Conservation (phyloP, 75 land plant genomes). For the Picea sitchensis region DNA sequence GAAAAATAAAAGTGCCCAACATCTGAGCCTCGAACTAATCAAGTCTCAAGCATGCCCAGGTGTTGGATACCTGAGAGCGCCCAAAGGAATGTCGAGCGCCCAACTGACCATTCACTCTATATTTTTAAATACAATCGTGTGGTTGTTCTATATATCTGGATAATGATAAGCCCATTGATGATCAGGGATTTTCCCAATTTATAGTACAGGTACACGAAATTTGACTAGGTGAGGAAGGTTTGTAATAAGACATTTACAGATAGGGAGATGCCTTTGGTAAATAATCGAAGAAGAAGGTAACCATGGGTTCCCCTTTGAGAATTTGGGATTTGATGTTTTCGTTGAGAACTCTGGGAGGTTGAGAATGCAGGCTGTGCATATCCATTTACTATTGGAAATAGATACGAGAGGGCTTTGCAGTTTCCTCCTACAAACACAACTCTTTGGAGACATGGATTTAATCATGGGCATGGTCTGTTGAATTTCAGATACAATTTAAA, state of each 20-base stretch:
- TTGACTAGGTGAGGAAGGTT: conserved; percentile 16
- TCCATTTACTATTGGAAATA: conserved; percentile 39
- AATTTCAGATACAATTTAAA: conserved; percentile 56
- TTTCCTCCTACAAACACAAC: not conserved
- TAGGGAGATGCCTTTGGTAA: conserved; percentile 1
- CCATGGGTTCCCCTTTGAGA: conserved; percentile 40
- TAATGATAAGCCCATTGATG: too few species aligned
- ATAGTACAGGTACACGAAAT: conserved; percentile 52
- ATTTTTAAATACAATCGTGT: too few species aligned
- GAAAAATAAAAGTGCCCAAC: too few species aligned
- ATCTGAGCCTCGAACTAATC: too few species aligned
- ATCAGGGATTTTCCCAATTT: conserved; percentile 7
- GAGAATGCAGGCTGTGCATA: conserved; percentile 15
- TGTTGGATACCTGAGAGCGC: too few species aligned
- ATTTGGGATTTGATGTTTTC: conserved; percentile 48
- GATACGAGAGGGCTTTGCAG: conserved; percentile 11
- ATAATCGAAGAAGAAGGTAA: conserved; percentile 24
- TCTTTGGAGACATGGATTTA: not conserved
- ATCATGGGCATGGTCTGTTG: not conserved
- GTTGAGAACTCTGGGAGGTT: conserved; percentile 16
- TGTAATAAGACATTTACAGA: conserved; percentile 17
- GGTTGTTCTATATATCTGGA: too few species aligned
- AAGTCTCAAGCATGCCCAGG: too few species aligned
- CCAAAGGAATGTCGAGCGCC: too few species aligned
- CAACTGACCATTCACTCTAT: too few species aligned